These are phyloP conservation scores for Cercospora sojina DNA, from an alignment of 2,329 filamentous ascomycete species.

Conservation along the genomic window DNA sequence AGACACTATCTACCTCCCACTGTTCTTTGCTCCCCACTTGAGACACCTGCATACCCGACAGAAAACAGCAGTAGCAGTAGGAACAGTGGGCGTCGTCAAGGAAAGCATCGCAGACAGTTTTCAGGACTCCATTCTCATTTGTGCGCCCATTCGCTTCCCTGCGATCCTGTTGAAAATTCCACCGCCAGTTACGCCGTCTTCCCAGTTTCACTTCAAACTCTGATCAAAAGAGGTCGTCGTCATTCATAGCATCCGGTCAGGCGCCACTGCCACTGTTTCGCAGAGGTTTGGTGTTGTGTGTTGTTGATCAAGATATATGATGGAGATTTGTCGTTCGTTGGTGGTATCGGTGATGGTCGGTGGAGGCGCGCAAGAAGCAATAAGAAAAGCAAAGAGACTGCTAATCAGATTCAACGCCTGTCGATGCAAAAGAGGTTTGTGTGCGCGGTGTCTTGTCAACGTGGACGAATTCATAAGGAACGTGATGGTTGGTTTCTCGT, in stretches of 20 bases:
- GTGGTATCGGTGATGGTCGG: not conserved
- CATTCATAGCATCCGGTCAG: not conserved
- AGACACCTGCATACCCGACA: not conserved
- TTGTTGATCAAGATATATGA: not conserved
- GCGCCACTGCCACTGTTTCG: not conserved
- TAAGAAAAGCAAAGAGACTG: not conserved
- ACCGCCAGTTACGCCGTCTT: slow-evolving; percentile 1
- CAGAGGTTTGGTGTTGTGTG: not conserved
- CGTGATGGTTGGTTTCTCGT: slow-evolving; percentile 10
- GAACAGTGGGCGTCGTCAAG: not conserved
- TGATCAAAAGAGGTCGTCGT: not conserved
- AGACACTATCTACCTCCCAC: not conserved
- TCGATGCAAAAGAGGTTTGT: not conserved
- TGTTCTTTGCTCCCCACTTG: not conserved
- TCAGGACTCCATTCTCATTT: not conserved
- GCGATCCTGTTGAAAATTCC: not conserved
- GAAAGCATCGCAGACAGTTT: not conserved
- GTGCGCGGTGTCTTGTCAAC: not conserved
- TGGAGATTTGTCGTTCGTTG: not conserved
- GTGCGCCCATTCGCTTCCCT: not conserved
- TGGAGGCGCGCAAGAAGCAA: not conserved
- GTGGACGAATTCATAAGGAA: slow-evolving; percentile 15
- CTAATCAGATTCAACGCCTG: not conserved
- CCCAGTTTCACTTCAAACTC: not conserved
- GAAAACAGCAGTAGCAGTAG: not conserved